Percentiles rank a stretch among this genome's conserved stretches.
These are phyloP conservation scores for Mycena galericulata DNA, from an alignment of 768 basidiomycete species.

Conservation along the genomic window DNA sequence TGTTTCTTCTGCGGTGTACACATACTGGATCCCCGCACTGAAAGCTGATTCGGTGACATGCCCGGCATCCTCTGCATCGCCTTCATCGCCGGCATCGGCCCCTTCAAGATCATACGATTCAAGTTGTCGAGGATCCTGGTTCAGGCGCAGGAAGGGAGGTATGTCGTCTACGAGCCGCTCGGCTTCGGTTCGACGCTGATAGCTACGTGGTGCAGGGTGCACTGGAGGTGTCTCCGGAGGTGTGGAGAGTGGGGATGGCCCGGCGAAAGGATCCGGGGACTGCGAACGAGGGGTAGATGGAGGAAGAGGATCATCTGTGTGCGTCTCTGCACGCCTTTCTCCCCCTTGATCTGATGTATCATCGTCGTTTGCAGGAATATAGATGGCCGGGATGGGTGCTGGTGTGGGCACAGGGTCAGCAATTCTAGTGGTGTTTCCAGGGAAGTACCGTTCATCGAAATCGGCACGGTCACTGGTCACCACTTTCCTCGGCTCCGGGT, in stretches of 20 bases:
- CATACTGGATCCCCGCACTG: slow-evolving; percentile 4
- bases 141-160: too few relatives aligned
- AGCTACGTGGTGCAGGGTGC: background rate
- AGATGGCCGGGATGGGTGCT: background rate
- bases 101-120: too few relatives aligned
- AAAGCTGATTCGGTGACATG: background rate
- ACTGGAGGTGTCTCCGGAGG: background rate
- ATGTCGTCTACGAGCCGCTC: slow-evolving; percentile 9
- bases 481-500: slow-evolving; percentile 32
- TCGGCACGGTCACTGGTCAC: slow-evolving; percentile 35
- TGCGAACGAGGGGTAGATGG: background rate
- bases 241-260: background rate
- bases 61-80: background rate
- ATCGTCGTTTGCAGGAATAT: background rate
- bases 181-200: background rate
- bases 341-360: slow-evolving; percentile 6
- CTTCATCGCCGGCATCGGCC: background rate
- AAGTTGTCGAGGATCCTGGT: too few relatives aligned
- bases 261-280: background rate
- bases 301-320: background rate
- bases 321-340: background rate
- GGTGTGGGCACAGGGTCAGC: background rate
- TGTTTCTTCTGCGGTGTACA: background rate
- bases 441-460: slow-evolving; percentile 49
- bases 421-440: slow-evolving; percentile 31